Conservation (phyloP, 169 alveolate species). For the Besnoitia besnoiti region DNA sequence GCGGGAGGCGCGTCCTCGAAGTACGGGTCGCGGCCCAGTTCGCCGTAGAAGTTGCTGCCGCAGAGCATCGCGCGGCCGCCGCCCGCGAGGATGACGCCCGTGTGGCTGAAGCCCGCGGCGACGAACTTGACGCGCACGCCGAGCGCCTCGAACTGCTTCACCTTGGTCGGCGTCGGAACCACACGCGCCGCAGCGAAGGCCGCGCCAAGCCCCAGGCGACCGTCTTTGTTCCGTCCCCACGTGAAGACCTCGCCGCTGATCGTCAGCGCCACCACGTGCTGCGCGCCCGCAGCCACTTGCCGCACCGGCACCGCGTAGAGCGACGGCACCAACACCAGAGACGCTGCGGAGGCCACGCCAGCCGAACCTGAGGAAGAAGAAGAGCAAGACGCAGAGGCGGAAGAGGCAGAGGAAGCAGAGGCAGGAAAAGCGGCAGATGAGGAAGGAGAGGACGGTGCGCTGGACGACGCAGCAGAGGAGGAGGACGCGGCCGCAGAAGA, state of each 20-base stretch:
- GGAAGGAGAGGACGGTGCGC: not conserved
- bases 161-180: not conserved
- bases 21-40: constrained; percentile 31
- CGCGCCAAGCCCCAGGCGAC: constrained; percentile 85
- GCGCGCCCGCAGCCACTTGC: constrained; percentile 81
- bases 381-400: not conserved
- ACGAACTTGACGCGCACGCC: constrained; percentile 16
- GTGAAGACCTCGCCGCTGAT: constrained; percentile 78
- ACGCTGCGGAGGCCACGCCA: not conserved
- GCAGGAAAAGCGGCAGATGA: not conserved
- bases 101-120: constrained; percentile 23
- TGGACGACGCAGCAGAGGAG: not conserved
- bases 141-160: constrained; percentile 8
- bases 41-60: constrained; percentile 55
- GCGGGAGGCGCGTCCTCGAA: not conserved
- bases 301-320: constrained; percentile 72
- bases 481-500: not conserved
- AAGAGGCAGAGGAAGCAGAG: not conserved
- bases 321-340: constrained; percentile 33
- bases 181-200: constrained; percentile 23
- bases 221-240: constrained; percentile 85
- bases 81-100: not conserved
- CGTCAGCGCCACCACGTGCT: constrained; percentile 80
- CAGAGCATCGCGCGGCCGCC: constrained; percentile 25
- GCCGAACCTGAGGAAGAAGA: not conserved